Conservation (phyloP, 2,329 filamentous ascomycete genomes). For the Neurospora sp. region DNA sequence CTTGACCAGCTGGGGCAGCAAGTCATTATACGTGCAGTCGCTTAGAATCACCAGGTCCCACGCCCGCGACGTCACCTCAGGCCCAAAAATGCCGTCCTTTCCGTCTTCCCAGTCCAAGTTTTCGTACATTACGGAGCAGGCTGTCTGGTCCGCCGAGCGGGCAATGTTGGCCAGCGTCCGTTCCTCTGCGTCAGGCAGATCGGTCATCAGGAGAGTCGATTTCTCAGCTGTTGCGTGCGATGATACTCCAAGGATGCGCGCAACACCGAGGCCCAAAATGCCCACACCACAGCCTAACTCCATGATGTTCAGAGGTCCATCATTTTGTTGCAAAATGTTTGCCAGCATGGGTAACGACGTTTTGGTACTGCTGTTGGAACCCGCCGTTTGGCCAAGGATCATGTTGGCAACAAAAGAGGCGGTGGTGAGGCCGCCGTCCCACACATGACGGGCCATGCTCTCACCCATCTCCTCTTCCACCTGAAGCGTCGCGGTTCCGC, state of each 20-base stretch:
- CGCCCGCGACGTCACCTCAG: conserved; percentile 24
- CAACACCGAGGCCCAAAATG: conserved; percentile 42
- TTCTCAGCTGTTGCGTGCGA: not conserved
- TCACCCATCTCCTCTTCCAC: conserved; percentile 49
- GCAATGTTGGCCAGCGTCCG: conserved; percentile 38
- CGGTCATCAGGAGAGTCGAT: conserved; percentile 32
- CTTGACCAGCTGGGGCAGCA: conserved; percentile 41
- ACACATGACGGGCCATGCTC: conserved; percentile 50
- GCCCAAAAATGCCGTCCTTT: conserved; percentile 33
- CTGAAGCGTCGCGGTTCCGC: conserved; percentile 22
- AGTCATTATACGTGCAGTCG: conserved; percentile 55
- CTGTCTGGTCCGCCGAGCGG: conserved; percentile 9
- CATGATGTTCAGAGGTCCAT: conserved; percentile 31
- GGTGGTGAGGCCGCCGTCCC: conserved; percentile 46
- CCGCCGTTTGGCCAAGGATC: conserved; percentile 9
- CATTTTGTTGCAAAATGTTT: conserved; percentile 18
- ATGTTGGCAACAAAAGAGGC: conserved; percentile 26
- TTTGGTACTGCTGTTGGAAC: conserved; percentile 4
- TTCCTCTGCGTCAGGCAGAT: conserved; percentile 43
- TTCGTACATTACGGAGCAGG: conserved; percentile 31
- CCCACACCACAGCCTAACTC: conserved; percentile 50
- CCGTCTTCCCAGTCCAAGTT: conserved; percentile 50
- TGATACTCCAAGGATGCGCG: conserved; percentile 16
- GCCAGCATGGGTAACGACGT: conserved; percentile 21
- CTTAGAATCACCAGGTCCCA: conserved; percentile 49